phyloP scores from a whole-genome alignment of 768 basidiomycete species.

The Phanerochaete sordida region DNA sequence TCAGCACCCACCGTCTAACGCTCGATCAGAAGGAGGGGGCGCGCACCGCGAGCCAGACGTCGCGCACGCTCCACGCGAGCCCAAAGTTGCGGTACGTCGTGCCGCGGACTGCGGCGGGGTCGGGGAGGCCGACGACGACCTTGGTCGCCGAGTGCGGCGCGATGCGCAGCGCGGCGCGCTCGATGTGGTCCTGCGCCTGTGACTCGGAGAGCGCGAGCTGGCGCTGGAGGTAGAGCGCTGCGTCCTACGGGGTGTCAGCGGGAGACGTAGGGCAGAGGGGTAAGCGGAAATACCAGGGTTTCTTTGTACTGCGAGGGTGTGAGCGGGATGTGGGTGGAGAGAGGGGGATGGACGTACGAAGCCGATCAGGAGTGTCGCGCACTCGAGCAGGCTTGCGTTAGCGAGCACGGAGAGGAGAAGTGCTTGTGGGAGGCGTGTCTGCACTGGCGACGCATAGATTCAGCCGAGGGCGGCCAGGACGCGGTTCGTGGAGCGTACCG shows the following conservation, averaged over 20 bases:
- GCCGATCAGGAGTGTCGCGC: conserved; percentile 31
- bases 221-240: conserved; percentile 38
- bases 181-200: conserved; percentile 44
- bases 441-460: conserved; percentile 28
- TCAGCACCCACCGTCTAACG: too few species aligned
- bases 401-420: conserved; percentile 34
- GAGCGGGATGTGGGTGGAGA: not conserved
- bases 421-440: conserved; percentile 39
- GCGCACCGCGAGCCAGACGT: conserved; percentile 34
- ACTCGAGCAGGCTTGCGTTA: conserved; percentile 33
- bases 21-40: too few species aligned
- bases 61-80: conserved; percentile 37
- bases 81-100: conserved; percentile 38
- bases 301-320: conserved; percentile 36
- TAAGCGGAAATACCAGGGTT: conserved; percentile 27
- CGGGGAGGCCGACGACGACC: conserved; percentile 43
- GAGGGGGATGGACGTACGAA: conserved; percentile 24
- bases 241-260: conserved; percentile 31
- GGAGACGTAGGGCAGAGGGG: not conserved
- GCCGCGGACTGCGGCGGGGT: conserved; percentile 29
- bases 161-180: conserved; percentile 40
- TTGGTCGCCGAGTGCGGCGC: conserved; percentile 27
- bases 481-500: conserved; percentile 25
- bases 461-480: not conserved
- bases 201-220: conserved; percentile 37